Percentiles rank a stretch among this genome's conserved stretches.
Evolutionary conservation across 176 grass and related monocot species (phyloP).

Genomic region (Hordeum vulgare): MorexV3_pseudomolecules_assembly NC_058519.1:96887829-96888328

Average conservation of each 20-base stretch:
- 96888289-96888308: neutral
- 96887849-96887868: neutral
- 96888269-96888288: neutral
- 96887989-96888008: neutral
- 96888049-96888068: conserved; percentile 15
- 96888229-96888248: too few relatives aligned
- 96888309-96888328: neutral
- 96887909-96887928: too few relatives aligned
- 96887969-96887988: neutral
- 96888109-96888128: neutral
- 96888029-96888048: neutral
- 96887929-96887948: too few relatives aligned
- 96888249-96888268: neutral
- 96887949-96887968: too few relatives aligned
- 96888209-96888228: neutral
- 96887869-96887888: neutral
- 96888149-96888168: neutral
- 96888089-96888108: conserved; percentile 39
- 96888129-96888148: conserved; percentile 27
- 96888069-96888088: conserved; percentile 21
- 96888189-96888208: neutral
- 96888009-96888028: neutral
- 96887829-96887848: neutral
- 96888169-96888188: neutral
- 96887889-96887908: neutral